Base-by-base conservation (phyloP, 1,284 basidiomycete species). In the Cryptococcus floricola region DNA sequence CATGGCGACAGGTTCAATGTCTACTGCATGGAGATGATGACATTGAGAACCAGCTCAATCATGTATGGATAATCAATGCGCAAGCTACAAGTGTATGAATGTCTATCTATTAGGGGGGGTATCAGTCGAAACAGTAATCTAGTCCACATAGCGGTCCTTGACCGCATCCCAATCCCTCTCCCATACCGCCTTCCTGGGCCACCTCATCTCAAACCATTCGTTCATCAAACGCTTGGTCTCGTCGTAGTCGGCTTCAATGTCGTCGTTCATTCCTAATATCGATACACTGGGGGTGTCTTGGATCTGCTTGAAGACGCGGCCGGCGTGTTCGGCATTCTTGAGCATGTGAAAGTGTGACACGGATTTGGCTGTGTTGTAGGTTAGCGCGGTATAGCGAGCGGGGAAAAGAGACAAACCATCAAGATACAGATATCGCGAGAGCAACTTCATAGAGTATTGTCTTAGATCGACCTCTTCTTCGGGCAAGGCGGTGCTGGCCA, bases 351-450 rank as follows among this genome's bases (percentile, higher is more conserved):
- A 75, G 49, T 76, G 70, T 12, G 61, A 60, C 4, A 48, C 46
- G 9, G 70, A 71, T 57, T 58, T 62, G 44, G 56, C 65, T 65
- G 46, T 5, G 31, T 23, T 12, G 13, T 45, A 6, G 9, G 12
- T 42, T 42, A 43, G 3, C 18, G 23, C 27, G 28, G 25, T 9
- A 27, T n/a, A 13, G 44, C 5, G 14, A 18, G 13, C 25, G 13
- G 23, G 5, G 41, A 12, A 1, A 19, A 16, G 41, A 16, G 9
- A 60, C 66, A 58, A 48, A 68, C 73, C 73, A 10, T 65, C 67
- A 5, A 69, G 50, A 58, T 76, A 82, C 19, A 79, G 74, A 61
- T 81, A 81, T 12, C 80, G 67, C 48, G 79, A 77, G 27, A 82
- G 65, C 31, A 81, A 68, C 49, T 71, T 73, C 71, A 80, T 73